Evolutionary conservation across 1,139 yeast genomes (phyloP).

Genomic region (Kodamaea sp.): DNA sequence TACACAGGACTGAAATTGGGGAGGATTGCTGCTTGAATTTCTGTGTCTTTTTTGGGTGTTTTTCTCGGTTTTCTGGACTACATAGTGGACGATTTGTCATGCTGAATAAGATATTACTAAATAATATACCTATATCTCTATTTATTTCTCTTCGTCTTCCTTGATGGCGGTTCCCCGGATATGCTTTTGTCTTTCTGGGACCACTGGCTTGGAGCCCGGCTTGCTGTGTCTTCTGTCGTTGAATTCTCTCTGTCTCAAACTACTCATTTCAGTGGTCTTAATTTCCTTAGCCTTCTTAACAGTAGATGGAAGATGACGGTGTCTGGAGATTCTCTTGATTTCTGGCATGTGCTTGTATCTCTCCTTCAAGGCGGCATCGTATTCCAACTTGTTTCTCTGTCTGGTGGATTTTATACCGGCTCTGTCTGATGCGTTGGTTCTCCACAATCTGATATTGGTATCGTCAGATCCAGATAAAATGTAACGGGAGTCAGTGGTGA

Average conservation of each 20-base stretch:
- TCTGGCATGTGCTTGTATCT: constrained; percentile 97
- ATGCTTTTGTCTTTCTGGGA: constrained; percentile 80
- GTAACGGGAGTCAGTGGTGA: constrained; percentile 85
- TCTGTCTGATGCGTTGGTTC: constrained; percentile 83
- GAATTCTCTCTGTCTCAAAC: constrained; percentile 77
- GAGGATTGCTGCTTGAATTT: no score
- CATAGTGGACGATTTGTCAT: no score
- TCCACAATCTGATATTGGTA: constrained; percentile 92
- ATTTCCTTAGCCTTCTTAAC: constrained; percentile 88
- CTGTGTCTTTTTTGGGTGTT: no score
- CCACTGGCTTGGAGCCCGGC: constrained; percentile 63
- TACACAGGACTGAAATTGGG: no score
- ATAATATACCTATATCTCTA: no score
- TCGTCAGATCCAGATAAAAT: constrained; percentile 93
- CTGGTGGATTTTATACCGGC: constrained; percentile 78
- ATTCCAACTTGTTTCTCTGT: constrained; percentile 82
- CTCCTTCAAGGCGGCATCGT: constrained; percentile 88
- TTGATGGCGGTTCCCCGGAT: constrained; percentile 80
- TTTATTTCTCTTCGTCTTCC: constrained; percentile 24
- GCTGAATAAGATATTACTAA: no score
- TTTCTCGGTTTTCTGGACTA: no score
- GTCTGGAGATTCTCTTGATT: constrained; percentile 83
- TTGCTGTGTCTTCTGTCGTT: constrained; percentile 79
- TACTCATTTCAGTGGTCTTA: constrained; percentile 69
- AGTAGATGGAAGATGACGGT: constrained; percentile 85